Base-by-base conservation (phyloP, 495 filamentous ascomycete genomes). In the Penicillium diatomitis region DNA sequence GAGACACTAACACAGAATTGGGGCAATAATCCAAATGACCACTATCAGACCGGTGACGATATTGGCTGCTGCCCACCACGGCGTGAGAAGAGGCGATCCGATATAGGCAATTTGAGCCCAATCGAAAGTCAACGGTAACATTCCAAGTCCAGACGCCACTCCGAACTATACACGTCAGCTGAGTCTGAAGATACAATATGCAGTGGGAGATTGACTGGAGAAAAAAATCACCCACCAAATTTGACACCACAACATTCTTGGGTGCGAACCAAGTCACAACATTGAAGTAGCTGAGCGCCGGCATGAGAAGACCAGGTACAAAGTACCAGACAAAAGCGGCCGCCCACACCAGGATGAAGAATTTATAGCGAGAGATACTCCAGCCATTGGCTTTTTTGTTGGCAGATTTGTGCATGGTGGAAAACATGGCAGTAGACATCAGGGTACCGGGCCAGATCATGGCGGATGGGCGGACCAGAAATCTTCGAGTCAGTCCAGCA, bases 71-170 rank as follows among this genome's bases (percentile, higher is more conserved):
- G 88, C 88, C 89, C 89, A 94, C 66, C 88, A 92, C 1, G 89
- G 88, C 2, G 84, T 88, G 3, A 91, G 69, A 2, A 95, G 68
- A 2, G 88, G 88, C 8, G 87, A 91, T 1, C 86, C 86, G 50
- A 89, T 91, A 62, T 94, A 94, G 7, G 89, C 87, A 35, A 95
- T 84, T 62, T 95, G 88, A 3, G 85, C 83, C 88, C 89, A 94
- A 68, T 95, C 88, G 55, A 95, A 94, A 0, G 88, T 94, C 51
- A 92, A 55, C 7, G 88, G 88, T 51, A 92, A 86, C 38, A 94
- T 70, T 3, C 88, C 89, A 37, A 95, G 71, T 27, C 89, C 88
- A 3, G 88, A 90, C n/a, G 80, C 70, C 32, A 90, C 84, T 4
- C 89, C 89, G 53, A 94, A 92, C 66, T 61, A 45, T 3, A 10